A percentile compares a stretch with the other conserved stretches of the same genome.
These are phyloP conservation scores for Ophiostoma piceae DNA, from an alignment of 2,329 filamentous ascomycete genomes.

Conservation along the genomic window DNA sequence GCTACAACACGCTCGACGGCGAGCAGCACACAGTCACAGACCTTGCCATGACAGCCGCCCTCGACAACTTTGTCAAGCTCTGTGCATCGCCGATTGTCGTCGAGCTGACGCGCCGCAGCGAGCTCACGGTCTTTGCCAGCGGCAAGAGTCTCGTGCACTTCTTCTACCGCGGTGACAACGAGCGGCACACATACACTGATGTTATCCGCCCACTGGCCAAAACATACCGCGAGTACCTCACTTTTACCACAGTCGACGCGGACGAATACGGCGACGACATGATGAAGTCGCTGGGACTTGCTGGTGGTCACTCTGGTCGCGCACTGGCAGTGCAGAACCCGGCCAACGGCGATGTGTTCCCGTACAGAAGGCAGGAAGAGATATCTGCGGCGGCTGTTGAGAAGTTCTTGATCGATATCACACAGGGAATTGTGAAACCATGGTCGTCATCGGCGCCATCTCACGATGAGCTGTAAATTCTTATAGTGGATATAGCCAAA, in stretches of 20 bases:
- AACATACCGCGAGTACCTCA: conserved; percentile 44
- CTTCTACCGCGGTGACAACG: conserved; percentile 33
- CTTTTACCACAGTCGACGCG: conserved; percentile 45
- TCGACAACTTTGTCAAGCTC: conserved; percentile 32
- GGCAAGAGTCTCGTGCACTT: conserved; percentile 34
- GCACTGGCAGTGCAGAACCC: neutral
- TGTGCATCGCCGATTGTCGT: conserved; percentile 41
- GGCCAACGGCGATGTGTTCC: neutral
- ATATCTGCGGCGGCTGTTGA: neutral
- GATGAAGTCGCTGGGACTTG: conserved; percentile 36
- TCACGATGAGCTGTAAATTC: conserved; percentile 9
- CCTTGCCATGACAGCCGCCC: conserved; percentile 31
- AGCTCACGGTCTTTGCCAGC: conserved; percentile 34
- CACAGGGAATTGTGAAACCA: neutral
- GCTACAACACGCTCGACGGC: conserved; percentile 39
- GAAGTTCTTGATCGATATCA: neutral
- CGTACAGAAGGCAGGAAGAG: neutral
- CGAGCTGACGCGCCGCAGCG: conserved; percentile 43
- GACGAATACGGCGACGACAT: conserved; percentile 45
- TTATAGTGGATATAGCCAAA: neutral
- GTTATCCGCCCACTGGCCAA: conserved; percentile 40
- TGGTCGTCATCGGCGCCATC: conserved; percentile 28
- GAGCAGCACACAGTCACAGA: conserved; percentile 35
- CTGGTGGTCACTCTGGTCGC: conserved; percentile 25
- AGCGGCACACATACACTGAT: conserved; percentile 36